A percentile compares a stretch with the other conserved stretches of the same genome.
Evolutionary conservation across 2,329 filamentous ascomycete species (phyloP).

Genomic region (Bipolaris bicolor): DNA sequence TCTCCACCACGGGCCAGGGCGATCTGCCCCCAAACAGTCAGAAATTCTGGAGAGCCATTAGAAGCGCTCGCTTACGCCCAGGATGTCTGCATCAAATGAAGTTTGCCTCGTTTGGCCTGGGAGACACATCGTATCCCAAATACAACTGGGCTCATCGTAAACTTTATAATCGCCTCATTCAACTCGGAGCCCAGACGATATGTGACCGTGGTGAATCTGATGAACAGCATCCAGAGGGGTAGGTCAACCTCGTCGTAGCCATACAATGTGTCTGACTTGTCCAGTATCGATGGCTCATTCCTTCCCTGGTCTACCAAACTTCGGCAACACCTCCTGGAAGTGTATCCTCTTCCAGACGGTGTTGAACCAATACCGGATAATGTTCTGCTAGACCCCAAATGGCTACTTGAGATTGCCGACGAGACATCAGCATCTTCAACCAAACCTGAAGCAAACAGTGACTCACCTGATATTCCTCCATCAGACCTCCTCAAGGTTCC

Average conservation of each 20-base stretch:
- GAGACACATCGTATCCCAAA: constrained; percentile 94
- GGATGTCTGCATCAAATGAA: constrained; percentile 70
- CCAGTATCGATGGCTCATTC: constrained; percentile 80
- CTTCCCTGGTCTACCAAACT: constrained; percentile 77
- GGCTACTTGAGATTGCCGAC: constrained; percentile 58
- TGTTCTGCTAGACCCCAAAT: constrained; percentile 77
- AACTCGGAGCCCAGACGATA: constrained; percentile 80
- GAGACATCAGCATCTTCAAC: constrained; percentile 10
- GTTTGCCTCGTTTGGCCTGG: constrained; percentile 88
- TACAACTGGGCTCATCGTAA: constrained; percentile 95
- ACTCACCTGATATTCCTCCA: constrained; percentile 40
- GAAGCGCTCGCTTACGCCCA: constrained; percentile 76
- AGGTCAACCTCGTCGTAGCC: constrained; percentile 41
- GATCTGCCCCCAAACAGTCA: constrained; percentile 86
- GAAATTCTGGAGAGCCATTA: constrained; percentile 82
- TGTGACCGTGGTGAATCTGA: constrained; percentile 85
- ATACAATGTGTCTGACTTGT: constrained; percentile 34
- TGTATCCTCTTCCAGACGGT: constrained; percentile 72
- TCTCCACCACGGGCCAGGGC: constrained; percentile 94
- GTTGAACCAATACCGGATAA: constrained; percentile 74
- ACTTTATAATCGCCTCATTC: constrained; percentile 79
- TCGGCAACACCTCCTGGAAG: constrained; percentile 67
- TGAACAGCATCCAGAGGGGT: constrained; percentile 93
- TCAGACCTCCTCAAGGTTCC: constrained; percentile 64
- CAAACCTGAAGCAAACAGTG: constrained; percentile 5